phyloP scores from a whole-genome alignment of 805 yeast species.

The Kodamaea neixiangensis region DNA sequence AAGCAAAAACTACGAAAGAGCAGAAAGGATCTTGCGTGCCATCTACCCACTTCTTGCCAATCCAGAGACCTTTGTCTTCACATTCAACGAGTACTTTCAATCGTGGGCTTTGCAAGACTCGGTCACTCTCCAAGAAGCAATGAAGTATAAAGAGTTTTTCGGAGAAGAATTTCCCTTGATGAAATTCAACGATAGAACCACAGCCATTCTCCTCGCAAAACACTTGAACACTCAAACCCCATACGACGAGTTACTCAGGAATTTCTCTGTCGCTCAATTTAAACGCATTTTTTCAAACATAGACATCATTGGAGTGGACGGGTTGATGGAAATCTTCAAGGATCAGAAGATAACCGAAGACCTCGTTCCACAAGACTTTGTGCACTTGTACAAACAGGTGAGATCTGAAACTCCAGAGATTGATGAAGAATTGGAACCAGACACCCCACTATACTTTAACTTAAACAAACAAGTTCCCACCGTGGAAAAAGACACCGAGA shows the following conservation, averaged over 20 bases:
- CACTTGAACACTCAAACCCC: constrained; percentile 18
- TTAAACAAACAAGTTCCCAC: constrained; percentile 34
- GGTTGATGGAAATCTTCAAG: constrained; percentile 38
- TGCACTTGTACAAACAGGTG: constrained; percentile 31
- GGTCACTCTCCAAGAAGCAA: constrained; percentile 43
- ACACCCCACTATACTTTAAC: constrained; percentile 30
- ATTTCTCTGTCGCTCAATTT: constrained; percentile 16
- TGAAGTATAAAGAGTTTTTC: constrained; percentile 40
- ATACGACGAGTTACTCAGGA: constrained; percentile 9
- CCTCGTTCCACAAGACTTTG: constrained; percentile 38
- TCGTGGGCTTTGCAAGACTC: constrained; percentile 41
- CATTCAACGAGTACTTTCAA: constrained; percentile 65
- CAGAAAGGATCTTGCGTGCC: constrained; percentile 65
- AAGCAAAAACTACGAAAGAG: constrained; percentile 66
- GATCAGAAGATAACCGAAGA: constrained; percentile 22
- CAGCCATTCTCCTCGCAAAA: constrained; percentile 58
- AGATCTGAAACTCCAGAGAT: constrained; percentile 11
- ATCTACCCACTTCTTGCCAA: constrained; percentile 50
- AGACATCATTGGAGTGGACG: constrained; percentile 54
- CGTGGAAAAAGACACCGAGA: constrained; percentile 56
- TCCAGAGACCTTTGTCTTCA: constrained; percentile 55
- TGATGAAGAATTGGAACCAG: constrained; percentile 9
- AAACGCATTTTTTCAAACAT: constrained; percentile 45
- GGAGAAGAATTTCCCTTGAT: constrained; percentile 26
- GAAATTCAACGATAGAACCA: constrained; percentile 51